These are phyloP conservation scores for Zygoascus sp. DNA, from an alignment of 1,139 yeast species.

Conservation along the genomic window DNA sequence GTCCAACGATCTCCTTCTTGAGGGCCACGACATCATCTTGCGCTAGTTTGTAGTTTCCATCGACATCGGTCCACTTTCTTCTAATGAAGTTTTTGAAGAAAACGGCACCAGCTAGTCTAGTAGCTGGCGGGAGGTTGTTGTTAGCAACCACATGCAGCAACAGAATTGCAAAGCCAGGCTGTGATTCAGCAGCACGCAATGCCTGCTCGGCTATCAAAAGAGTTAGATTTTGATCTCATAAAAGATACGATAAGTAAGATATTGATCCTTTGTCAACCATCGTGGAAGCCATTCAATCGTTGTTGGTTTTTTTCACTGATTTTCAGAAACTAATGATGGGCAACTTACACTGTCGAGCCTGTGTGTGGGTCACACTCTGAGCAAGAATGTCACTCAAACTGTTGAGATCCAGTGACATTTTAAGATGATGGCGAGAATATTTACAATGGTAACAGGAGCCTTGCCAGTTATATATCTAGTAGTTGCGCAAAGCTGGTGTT, in stretches of 20 bases:
- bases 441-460: neutral
- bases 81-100: conserved; percentile 85
- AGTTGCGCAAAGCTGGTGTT: neutral
- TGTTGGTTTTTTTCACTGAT: no score
- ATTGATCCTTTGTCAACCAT: no score
- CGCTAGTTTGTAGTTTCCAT: conserved; percentile 69
- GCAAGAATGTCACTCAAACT: conserved; percentile 18
- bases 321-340: no score
- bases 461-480: neutral
- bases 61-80: conserved; percentile 85
- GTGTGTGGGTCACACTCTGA: conserved; percentile 23
- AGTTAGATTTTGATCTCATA: conserved; percentile 1
- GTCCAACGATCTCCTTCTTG: conserved; percentile 69
- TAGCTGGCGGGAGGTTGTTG: conserved; percentile 47
- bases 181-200: conserved; percentile 56
- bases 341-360: conserved; percentile 24
- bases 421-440: neutral
- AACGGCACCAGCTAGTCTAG: conserved; percentile 82
- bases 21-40: conserved; percentile 59
- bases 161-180: conserved; percentile 69
- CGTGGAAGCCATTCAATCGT: no score
- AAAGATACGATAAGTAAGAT: neutral
- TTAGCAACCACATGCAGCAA: conserved; percentile 77
- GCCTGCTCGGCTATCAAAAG: conserved; percentile 34
- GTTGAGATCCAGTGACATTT: conserved; percentile 5